Base-by-base conservation (phyloP, 2,329 filamentous ascomycete genomes). In the Alternaria sp. region DNA sequence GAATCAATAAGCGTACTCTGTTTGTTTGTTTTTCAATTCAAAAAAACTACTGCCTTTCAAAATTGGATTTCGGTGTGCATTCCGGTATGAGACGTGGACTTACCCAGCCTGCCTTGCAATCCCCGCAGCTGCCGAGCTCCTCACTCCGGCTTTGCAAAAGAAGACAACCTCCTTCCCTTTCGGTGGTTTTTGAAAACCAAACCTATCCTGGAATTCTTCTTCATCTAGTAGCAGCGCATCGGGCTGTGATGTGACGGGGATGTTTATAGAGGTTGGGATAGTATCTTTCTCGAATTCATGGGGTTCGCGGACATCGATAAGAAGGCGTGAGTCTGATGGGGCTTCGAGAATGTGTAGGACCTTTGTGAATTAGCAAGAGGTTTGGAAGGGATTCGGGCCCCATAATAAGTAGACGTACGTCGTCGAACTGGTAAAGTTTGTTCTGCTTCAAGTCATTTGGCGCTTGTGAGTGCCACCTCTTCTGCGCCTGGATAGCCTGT, bases 121-220 rank as follows among this genome's bases (percentile, higher is more conserved):
- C 65, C 86, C 84, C 7, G 93, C 93, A 7, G 94, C 94, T 0
- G 91, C 87, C 46, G 85, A 83, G 69, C 92, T 93, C 75, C 95
- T 85, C 65, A 98, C 92, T 2, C 95, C 95, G 0, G 94, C 89
- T 81, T 93, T 96, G 81, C 95, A 99, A 79, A 97, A 98, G 73
- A 98, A 95, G 4, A 98, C 64, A 5, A 75, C 48, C 28, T 72
- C 67, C 36, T 73, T 71, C 16, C 60, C 59, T 18, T 52, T 53
- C 14, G 68, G 68, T 12, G 73, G 73, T 56, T 75, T 75, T 48
- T 56, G 48, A 73, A 91, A 96, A 4, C 93, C 94, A 78, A 93
- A 94, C 16, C 89, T 82, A 61, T 93, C 91, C 74, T 91, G 86
- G 74, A 98, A 98, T 65, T 97, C 93, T 12, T 92, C 90, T 0